These are phyloP conservation scores for Achaetomium macrosporum DNA, from an alignment of 2,329 filamentous ascomycete species.

Conservation along the genomic window DNA sequence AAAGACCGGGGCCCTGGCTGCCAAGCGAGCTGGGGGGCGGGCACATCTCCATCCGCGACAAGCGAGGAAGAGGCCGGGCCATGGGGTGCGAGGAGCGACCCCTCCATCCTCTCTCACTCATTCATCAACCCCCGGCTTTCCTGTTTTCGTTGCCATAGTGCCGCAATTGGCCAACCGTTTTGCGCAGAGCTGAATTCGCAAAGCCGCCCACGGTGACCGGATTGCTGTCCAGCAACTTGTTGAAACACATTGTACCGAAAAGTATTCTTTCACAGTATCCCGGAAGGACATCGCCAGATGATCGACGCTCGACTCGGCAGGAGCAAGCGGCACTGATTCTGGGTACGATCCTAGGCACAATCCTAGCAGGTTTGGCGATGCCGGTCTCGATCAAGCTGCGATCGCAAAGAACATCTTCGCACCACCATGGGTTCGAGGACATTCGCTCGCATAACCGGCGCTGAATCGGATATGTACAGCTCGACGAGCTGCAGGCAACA, in stretches of 20 bases:
- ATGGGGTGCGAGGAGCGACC: neutral
- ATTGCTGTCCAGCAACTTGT: neutral
- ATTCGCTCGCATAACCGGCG: neutral
- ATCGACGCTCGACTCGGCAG: conserved; percentile 9
- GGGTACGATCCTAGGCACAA: neutral
- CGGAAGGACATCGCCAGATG: conserved; percentile 1
- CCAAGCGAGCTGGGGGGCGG: conserved; percentile 16
- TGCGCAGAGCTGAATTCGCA: conserved; percentile 1
- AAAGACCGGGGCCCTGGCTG: conserved; percentile 15
- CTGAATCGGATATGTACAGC: neutral
- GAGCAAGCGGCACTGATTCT: conserved; percentile 6
- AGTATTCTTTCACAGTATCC: no score
- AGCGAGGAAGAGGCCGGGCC: conserved; percentile 5
- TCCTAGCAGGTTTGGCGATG: neutral
- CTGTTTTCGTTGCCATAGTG: conserved; percentile 10
- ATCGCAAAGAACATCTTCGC: conserved; percentile 4
- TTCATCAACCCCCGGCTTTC: neutral
- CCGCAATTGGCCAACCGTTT: conserved; percentile 13
- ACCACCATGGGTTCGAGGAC: neutral
- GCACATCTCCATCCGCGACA: conserved; percentile 3
- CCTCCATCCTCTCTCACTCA: neutral
- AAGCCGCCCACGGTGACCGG: neutral
- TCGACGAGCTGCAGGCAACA: conserved; percentile 1
- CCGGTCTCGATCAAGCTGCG: neutral
- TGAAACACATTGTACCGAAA: no score